phyloP scores from a whole-genome alignment of 169 alveolate genomes.

The Amoebophrya sp. region DNA sequence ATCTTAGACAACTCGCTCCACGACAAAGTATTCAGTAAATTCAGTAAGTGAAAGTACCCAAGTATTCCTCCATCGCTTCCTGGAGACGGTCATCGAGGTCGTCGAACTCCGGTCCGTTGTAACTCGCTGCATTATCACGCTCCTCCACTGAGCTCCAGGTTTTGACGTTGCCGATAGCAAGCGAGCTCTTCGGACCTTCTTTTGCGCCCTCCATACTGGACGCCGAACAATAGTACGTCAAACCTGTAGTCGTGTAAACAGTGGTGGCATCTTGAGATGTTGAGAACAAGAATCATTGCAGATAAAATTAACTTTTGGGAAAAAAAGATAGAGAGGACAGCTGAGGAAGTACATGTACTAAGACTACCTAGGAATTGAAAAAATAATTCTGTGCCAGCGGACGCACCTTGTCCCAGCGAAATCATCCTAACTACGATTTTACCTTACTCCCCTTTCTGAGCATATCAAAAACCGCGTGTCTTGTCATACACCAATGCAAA shows the following conservation, averaged over 20 bases:
- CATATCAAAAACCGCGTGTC: too few species aligned
- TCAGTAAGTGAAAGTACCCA: too few species aligned
- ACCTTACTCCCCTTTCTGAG: too few species aligned
- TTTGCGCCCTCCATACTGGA: conserved; percentile 10
- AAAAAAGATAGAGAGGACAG: not conserved
- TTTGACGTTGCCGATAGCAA: conserved; percentile 40
- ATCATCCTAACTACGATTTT: too few species aligned
- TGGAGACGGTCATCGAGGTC: conserved; percentile 79
- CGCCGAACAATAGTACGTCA: not conserved
- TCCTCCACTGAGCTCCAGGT: conserved; percentile 46
- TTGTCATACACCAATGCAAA: too few species aligned
- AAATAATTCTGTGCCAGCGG: too few species aligned
- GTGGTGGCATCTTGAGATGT: not conserved
- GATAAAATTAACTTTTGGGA: not conserved
- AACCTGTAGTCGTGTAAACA: not conserved
- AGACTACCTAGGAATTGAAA: too few species aligned
- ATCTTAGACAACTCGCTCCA: too few species aligned
- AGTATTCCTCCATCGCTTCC: conserved; percentile 71
- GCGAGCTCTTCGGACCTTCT: not conserved
- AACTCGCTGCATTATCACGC: conserved; percentile 47
- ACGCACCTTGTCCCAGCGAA: too few species aligned
- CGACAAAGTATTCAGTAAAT: too few species aligned
- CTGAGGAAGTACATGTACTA: too few species aligned
- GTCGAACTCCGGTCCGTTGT: conserved; percentile 84
- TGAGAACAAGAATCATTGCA: not conserved